Percentiles rank a stretch among this genome's conserved stretches.
Conservation (phyloP, 1,139 yeast species). For the Candida tetrigidarum region DNA sequence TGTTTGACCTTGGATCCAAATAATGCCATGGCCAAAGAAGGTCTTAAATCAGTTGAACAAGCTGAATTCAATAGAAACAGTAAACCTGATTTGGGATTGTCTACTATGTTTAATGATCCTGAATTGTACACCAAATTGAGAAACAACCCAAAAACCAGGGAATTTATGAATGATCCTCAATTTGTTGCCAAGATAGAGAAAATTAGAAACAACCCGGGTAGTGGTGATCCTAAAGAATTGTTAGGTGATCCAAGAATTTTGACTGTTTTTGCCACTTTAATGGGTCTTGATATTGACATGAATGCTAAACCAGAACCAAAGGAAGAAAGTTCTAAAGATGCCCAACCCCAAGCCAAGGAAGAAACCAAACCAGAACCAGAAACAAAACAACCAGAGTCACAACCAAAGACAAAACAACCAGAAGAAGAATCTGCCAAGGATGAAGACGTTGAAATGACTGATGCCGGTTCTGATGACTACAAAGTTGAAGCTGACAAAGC, state of each 20-base stretch:
- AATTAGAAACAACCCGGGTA: slow-evolving; percentile 75
- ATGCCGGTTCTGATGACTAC: slow-evolving; percentile 21
- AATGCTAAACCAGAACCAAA: slow-evolving; percentile 18
- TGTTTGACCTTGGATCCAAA: slow-evolving; percentile 82
- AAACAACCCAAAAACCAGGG: slow-evolving; percentile 86
- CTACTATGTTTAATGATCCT: slow-evolving; percentile 81
- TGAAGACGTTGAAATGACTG: slow-evolving; percentile 40
- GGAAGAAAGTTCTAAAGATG: slow-evolving; percentile 18
- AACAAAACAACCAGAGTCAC: slow-evolving; percentile 27
- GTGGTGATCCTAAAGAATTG: slow-evolving; percentile 65
- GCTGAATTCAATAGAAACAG: slow-evolving; percentile 49
- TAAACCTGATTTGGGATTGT: slow-evolving; percentile 76
- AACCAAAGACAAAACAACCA: slow-evolving; percentile 25
- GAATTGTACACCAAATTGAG: slow-evolving; percentile 73
- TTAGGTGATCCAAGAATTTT: slow-evolving; percentile 83
- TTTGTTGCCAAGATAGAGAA: slow-evolving; percentile 73
- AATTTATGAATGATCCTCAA: slow-evolving; percentile 84
- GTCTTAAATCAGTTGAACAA: slow-evolving; percentile 69
- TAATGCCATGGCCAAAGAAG: slow-evolving; percentile 89
- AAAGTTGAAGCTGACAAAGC: slow-evolving; percentile 72
- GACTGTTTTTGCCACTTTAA: slow-evolving; percentile 83
- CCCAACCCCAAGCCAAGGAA: slow-evolving; percentile 19
- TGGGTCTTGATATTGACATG: slow-evolving; percentile 79
- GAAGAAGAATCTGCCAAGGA: slow-evolving; percentile 16
- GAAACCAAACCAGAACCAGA: slow-evolving; percentile 13